A percentile compares a stretch with the other conserved stretches of the same genome.
These are phyloP conservation scores for Sophora flavescens DNA, from an alignment of 306 rosid species.

Conservation along the genomic window DNA sequence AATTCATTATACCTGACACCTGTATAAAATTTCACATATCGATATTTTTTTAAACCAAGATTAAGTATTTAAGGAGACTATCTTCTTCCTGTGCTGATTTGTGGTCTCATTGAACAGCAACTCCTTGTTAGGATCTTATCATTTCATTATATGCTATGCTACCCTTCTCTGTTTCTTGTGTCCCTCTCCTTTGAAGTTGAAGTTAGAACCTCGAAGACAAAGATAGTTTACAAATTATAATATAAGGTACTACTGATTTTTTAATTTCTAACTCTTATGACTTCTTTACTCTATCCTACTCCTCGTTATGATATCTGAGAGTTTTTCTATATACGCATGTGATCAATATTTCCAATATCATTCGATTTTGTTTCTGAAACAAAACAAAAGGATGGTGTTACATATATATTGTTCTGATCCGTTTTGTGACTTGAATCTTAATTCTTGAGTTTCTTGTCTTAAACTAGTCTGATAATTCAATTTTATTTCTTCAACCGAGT, in stretches of 20 bases:
- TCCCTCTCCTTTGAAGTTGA: constrained; percentile 14
- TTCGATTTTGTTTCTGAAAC: not conserved
- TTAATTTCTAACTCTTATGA: constrained; percentile 3
- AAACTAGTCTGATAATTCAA: constrained; percentile 16
- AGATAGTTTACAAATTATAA: constrained; percentile 27
- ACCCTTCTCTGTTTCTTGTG: not conserved
- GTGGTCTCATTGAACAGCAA: not conserved
- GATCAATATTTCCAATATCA: not conserved
- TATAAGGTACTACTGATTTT: constrained; percentile 37
- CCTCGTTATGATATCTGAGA: not conserved
- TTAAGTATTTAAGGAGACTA: constrained; percentile 16
- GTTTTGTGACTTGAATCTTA: not conserved
- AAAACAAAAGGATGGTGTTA: not conserved
- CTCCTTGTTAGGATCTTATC: not conserved
- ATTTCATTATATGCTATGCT: constrained; percentile 27
- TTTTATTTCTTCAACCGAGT: constrained; percentile 1
- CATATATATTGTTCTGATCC: constrained; percentile 11
- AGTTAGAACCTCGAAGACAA: constrained; percentile 6
- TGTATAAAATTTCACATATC: not conserved
- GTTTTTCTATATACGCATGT: not conserved
- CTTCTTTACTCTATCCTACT: not conserved
- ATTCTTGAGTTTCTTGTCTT: constrained; percentile 16
- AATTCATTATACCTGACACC: not conserved
- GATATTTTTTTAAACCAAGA: not conserved
- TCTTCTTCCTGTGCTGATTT: constrained; percentile 4